These are phyloP conservation scores for Aspergillus aculeatinus DNA, from an alignment of 2,329 filamentous ascomycete species.

Conservation along the genomic window DNA sequence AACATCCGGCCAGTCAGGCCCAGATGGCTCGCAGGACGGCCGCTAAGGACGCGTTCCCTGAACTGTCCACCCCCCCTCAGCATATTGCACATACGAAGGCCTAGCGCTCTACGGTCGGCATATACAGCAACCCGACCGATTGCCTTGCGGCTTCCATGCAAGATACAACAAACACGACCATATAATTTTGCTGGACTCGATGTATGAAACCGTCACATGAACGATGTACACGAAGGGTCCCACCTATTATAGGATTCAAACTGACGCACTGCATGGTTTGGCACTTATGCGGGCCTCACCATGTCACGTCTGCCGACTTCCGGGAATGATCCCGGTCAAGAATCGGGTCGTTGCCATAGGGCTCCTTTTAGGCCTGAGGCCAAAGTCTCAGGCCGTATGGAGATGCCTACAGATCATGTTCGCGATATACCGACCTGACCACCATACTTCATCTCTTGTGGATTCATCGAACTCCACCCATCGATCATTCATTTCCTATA, in stretches of 20 bases:
- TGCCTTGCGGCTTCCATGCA: neutral
- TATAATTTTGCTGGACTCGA: conserved; percentile 15
- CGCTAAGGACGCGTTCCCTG: conserved; percentile 24
- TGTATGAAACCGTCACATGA: conserved; percentile 9
- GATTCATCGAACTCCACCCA: conserved; percentile 5
- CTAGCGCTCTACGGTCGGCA: neutral
- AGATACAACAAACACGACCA: conserved; percentile 12
- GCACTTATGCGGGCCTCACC: neutral
- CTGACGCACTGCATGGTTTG: conserved; percentile 11
- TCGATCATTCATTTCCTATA: neutral
- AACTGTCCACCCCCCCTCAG: neutral
- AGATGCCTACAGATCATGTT: neutral
- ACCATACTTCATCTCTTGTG: conserved; percentile 6
- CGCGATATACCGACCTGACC: conserved; percentile 4
- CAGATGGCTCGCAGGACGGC: conserved; percentile 34
- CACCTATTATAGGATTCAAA: conserved; percentile 15
- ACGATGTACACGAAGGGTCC: conserved; percentile 11
- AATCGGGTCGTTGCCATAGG: conserved; percentile 2
- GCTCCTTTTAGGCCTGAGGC: neutral
- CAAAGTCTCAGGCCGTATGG: neutral
- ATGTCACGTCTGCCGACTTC: neutral
- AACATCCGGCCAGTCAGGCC: conserved; percentile 33
- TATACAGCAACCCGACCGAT: neutral
- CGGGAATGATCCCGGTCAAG: conserved; percentile 1
- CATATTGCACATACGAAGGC: conserved; percentile 1